These are phyloP conservation scores for Aeschynomene evenia DNA, from an alignment of 306 rosid species.

Conservation along the genomic window DNA sequence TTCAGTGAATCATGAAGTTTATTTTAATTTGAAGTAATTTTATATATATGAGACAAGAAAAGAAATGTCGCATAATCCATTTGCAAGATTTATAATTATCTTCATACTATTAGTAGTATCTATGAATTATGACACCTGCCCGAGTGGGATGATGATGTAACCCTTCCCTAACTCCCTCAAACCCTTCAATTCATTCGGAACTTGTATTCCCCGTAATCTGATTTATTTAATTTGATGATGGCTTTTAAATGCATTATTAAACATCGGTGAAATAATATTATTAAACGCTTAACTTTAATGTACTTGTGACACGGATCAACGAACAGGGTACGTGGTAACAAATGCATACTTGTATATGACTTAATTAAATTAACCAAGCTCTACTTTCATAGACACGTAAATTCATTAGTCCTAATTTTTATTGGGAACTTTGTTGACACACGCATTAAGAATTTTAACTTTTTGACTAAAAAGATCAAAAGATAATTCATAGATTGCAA, in stretches of 20 bases:
- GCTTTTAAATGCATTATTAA: background rate
- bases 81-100: background rate
- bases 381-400: slow-evolving; percentile 37
- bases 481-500: slow-evolving; percentile 17
- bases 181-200: too few species aligned
- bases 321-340: slow-evolving; percentile 24
- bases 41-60: too few species aligned
- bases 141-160: background rate
- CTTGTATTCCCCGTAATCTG: slow-evolving; percentile 2
- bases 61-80: background rate
- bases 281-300: too few species aligned
- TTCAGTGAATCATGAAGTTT: background rate
- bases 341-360: slow-evolving; percentile 27
- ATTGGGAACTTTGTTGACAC: slow-evolving; percentile 41
- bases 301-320: slow-evolving; percentile 23
- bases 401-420: slow-evolving; percentile 16
- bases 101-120: background rate
- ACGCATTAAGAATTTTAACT: slow-evolving; percentile 34
- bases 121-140: background rate
- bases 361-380: slow-evolving; percentile 19
- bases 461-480: slow-evolving; percentile 30
- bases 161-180: background rate
- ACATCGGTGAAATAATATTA: too few species aligned
- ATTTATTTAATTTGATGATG: background rate
- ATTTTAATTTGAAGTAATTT: background rate